Evolutionary conservation across 495 filamentous ascomycete genomes (phyloP).

Genomic region (Lineolata rhizophorae): DNA sequence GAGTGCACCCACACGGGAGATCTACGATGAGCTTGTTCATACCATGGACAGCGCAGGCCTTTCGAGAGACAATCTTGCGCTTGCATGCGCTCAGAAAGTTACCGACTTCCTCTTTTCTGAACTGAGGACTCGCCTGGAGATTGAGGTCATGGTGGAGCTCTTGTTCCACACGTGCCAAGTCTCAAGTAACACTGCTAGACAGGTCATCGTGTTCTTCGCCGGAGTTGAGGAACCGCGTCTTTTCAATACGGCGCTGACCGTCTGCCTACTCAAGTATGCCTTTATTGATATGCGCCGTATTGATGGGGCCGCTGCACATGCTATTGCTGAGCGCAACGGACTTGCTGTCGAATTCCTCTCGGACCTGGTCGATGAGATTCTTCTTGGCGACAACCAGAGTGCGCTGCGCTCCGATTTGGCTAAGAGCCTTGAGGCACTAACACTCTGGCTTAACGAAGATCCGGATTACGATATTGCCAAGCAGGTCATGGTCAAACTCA

Average conservation of each 20-base stretch:
- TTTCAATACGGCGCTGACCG: slow-evolving; percentile 55
- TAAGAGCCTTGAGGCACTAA: slow-evolving; percentile 51
- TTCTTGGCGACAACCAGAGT: slow-evolving; percentile 53
- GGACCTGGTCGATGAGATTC: slow-evolving; percentile 47
- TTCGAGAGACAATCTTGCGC: slow-evolving; percentile 41
- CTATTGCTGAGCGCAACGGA: slow-evolving; percentile 42
- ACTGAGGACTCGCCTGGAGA: slow-evolving; percentile 35
- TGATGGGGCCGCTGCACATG: slow-evolving; percentile 52
- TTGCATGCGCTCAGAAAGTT: slow-evolving; percentile 45
- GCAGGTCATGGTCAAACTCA: slow-evolving; percentile 51
- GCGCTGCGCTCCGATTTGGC: slow-evolving; percentile 74
- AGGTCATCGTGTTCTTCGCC: slow-evolving; percentile 49
- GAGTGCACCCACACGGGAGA: slow-evolving; percentile 10
- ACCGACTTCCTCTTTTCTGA: slow-evolving; percentile 46
- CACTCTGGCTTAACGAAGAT: slow-evolving; percentile 60
- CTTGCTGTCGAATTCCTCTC: slow-evolving; percentile 54
- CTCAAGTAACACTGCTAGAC: slow-evolving; percentile 48
- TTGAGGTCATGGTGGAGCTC: slow-evolving; percentile 67
- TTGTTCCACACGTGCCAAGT: slow-evolving; percentile 63
- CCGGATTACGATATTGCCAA: slow-evolving; percentile 38
- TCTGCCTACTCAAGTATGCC: slow-evolving; percentile 47
- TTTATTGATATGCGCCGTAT: slow-evolving; percentile 63
- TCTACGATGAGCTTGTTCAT: slow-evolving; percentile 27
- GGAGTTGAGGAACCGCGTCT: slow-evolving; percentile 49
- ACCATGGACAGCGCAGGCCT: slow-evolving; percentile 23